Evolutionary conservation across 2,329 filamentous ascomycete species (phyloP).

Genomic region (Colletotrichum karsti): DNA sequence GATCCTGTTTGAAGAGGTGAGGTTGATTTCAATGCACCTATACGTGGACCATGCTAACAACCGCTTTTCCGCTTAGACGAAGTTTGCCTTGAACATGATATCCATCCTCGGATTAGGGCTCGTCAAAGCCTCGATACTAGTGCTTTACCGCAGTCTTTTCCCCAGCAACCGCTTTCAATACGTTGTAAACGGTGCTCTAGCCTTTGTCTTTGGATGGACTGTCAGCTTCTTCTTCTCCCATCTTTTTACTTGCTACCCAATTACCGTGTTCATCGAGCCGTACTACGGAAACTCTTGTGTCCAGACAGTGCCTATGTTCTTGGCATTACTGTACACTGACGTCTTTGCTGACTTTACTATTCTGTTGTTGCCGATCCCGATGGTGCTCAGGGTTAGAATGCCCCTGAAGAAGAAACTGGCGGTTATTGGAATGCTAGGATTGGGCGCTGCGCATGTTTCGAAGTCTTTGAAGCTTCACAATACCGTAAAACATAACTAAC

Average conservation of each 20-base stretch:
- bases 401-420: constrained; percentile 34
- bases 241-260: constrained; percentile 35
- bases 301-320: constrained; percentile 31
- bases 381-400: constrained; percentile 35
- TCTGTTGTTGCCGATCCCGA: constrained; percentile 35
- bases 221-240: constrained; percentile 37
- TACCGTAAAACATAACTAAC: not conserved
- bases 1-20: constrained; percentile 22
- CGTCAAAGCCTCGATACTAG: constrained; percentile 42
- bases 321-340: constrained; percentile 33
- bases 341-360: constrained; percentile 35
- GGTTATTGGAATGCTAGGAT: constrained; percentile 36
- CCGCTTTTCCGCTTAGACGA: not conserved
- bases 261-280: constrained; percentile 34
- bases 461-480: no score
- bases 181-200: constrained; percentile 34
- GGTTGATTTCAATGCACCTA: not conserved
- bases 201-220: constrained; percentile 33
- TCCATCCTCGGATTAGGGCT: constrained; percentile 42
- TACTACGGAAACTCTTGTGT: constrained; percentile 36
- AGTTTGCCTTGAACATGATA: constrained; percentile 29
- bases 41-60: not conserved
- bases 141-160: constrained; percentile 44
- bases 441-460: constrained; percentile 33
- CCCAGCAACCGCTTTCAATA: constrained; percentile 35